A percentile compares a stretch with the other conserved stretches of the same genome.
Conservation (phyloP, 106 monocot species). For the Hemerocallis citrina region DNA sequence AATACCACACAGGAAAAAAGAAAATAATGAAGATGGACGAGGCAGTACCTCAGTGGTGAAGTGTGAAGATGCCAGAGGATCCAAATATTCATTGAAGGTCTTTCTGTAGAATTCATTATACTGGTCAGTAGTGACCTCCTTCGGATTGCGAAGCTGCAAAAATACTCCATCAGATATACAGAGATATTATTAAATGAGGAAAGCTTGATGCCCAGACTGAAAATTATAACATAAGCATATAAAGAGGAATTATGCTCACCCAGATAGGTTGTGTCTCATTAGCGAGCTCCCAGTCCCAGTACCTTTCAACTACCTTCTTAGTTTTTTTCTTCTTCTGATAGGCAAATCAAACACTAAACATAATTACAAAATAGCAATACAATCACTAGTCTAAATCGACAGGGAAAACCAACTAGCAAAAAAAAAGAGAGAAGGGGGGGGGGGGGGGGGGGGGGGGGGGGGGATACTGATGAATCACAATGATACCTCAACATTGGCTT, state of each 20-base stretch:
- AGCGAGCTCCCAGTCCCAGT: conserved; percentile 98
- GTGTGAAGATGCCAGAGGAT: conserved; percentile 91
- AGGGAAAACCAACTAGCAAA: neutral
- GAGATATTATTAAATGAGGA: neutral
- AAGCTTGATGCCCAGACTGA: neutral
- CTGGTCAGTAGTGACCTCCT: conserved; percentile 84
- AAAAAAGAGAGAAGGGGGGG: neutral
- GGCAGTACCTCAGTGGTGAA: conserved; percentile 89
- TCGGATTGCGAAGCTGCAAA: conserved; percentile 85
- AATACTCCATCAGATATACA: neutral
- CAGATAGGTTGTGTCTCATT: conserved; percentile 98
- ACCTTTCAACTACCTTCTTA: conserved; percentile 85
- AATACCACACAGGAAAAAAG: neutral
- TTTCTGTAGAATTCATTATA: conserved; percentile 99
- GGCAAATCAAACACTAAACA: neutral
- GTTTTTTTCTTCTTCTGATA: conserved; percentile 90
- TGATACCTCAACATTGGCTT: conserved; percentile 47
- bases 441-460: no score
- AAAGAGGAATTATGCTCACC: conserved; percentile 39
- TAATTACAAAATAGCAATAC: neutral
- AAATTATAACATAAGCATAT: neutral
- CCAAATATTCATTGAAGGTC: conserved; percentile 93
- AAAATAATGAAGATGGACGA: neutral
- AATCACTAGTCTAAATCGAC: neutral
- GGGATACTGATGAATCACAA: neutral